Base-by-base conservation (phyloP, 2,329 filamentous ascomycete species). In the Calonectria henricotiae region DNA sequence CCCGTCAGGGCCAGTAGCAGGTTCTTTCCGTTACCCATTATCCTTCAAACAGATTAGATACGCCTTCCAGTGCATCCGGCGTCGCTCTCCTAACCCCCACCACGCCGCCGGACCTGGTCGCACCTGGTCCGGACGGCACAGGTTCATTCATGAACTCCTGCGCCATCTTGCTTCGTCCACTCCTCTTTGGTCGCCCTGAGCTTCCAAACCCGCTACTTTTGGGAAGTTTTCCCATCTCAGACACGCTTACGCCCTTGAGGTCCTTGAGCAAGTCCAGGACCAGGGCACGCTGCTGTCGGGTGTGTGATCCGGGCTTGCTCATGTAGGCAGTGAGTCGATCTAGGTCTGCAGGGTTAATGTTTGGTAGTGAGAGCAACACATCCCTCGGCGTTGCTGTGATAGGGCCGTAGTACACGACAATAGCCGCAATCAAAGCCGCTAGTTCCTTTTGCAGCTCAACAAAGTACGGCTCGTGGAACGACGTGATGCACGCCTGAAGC, bases 371-470 rank as follows among this genome's bases (percentile, higher is more conserved):
- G 5, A 95, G 85, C n/a, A 99, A 87, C 44, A 98, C 89, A 5
- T 91, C 85, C 23, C 91, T 87, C 0, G 95, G 94, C 0, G 93
- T 96, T 7, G 86, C 79, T 8, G 92, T 95, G 37, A 89, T 82
- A 0, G 89, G 85, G 13, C 90, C 89, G 80, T 98, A 98, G 71
- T 93, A 89, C 9, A 92, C 88, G 76, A 98, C 87, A 71, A 98
- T 96, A 4, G 92, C 89, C 0, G 95, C 95, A 71, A 99, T 98
- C 43, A 98, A 87, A 25, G 91, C 89, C 0, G 95, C 96, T 25
- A 99, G 88, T 62, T 99, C 95, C 80, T 95, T 96, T 78, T 99
- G 96, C 72, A 97, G 90, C 75, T 99, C 96, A 39, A 98, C 95
- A 82, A 98, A 99, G 82, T 98, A 98, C 0, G 94, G 92, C 75